Base-by-base conservation (phyloP, 495 filamentous ascomycete species). In the Xylaria venustula region DNA sequence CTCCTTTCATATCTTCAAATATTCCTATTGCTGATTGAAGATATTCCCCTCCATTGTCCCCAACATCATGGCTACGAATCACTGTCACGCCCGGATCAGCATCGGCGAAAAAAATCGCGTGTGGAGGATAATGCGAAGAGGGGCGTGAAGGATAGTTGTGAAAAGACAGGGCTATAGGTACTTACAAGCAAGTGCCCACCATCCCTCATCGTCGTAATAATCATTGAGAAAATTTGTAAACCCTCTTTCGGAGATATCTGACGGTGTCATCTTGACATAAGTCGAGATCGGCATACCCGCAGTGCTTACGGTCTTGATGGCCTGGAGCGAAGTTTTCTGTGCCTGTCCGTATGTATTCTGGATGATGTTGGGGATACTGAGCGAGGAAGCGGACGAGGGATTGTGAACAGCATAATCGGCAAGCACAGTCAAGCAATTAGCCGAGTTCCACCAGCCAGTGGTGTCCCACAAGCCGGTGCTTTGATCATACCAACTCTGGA, bases 391-490 rank as follows among this genome's bases (percentile, higher is more conserved):
- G 32, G 67, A 62, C 6, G 61, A 25, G 1, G 58, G 62, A 37
- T 71, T 69, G 20, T 81, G 37, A 9, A 74, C 60, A 15, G 85
- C 86, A 61, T 88, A 79, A 65, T 91, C 86, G 61, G 80, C 83
- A 37, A 90, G 67, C 23, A 80, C 76, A 2, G 86, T 89, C 60
- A 91, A 70, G 55, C 78, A 81, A 68, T 90, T 92, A 57, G 85
- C 89, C 40, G 82, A 83, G 71, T 91, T 89, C 89, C 89, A 92
- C 89, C 89, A 92, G 1, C 85, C 85, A 25, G 76, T 79, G 0
- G 83, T 87, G 61, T 84, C 69, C 86, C 86, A 91, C 11, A 90
- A 73, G 15, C 88, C 88, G 0, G 79, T 87, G 7, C 63, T 63
- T 3, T 59, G 52, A 67, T 89, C 82, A 62, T 90, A 91, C 84